These are phyloP conservation scores for Phaffomyces opuntiae DNA, from an alignment of 805 yeast species.

Conservation along the genomic window DNA sequence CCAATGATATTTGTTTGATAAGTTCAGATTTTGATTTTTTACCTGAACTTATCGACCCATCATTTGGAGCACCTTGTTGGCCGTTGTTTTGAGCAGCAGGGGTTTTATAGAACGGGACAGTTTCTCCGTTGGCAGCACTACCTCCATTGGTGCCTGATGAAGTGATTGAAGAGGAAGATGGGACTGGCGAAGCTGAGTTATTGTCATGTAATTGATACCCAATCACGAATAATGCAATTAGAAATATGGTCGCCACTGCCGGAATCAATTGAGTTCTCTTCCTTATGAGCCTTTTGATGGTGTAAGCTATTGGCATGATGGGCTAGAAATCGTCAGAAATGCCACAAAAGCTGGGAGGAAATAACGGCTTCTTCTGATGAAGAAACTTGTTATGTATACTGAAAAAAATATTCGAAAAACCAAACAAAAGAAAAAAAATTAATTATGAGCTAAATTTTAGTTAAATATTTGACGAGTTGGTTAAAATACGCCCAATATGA, in stretches of 20 bases:
- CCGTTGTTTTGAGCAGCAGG: slow-evolving; percentile 10
- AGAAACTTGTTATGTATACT: too few species aligned
- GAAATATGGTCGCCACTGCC: neutral
- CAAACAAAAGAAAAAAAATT: neutral
- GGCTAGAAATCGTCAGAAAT: too few species aligned
- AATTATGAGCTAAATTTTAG: too few species aligned
- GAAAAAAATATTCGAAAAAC: neutral
- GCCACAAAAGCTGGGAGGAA: too few species aligned
- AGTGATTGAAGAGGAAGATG: neutral
- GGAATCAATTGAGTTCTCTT: neutral
- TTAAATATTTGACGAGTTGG: too few species aligned
- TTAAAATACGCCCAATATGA: neutral
- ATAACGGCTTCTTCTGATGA: too few species aligned
- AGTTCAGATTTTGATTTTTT: slow-evolving; percentile 6
- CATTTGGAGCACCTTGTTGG: neutral
- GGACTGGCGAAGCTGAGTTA: neutral
- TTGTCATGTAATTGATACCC: neutral
- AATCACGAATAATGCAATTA: too few species aligned
- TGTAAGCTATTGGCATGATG: too few species aligned
- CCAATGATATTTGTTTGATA: slow-evolving; percentile 18
- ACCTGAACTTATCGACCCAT: too few species aligned
- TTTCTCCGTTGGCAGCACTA: slow-evolving; percentile 5
- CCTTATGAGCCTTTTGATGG: neutral
- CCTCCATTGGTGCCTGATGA: neutral
- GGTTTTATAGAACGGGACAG: slow-evolving; percentile 22